These are phyloP conservation scores for Arachis stenosperma DNA, from an alignment of 306 rosid genomes.

Conservation along the genomic window DNA sequence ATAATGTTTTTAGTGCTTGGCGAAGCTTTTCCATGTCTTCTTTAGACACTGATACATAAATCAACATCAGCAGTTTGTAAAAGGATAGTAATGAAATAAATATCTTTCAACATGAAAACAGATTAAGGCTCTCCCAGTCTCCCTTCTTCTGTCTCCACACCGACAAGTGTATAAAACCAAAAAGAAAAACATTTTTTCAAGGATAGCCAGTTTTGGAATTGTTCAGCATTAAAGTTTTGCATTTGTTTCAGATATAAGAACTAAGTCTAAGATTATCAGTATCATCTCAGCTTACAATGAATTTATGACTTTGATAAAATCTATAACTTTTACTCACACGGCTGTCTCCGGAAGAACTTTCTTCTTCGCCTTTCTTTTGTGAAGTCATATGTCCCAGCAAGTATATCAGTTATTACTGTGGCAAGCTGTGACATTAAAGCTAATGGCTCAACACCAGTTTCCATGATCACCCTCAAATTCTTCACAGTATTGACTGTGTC, in stretches of 20 bases:
- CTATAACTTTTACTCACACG: conserved; percentile 60
- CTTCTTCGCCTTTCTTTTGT: conserved; percentile 74
- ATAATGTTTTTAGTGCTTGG: conserved; percentile 90
- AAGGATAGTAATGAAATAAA: conserved; percentile 15
- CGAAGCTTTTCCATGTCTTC: conserved; percentile 98
- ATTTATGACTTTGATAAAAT: conserved; percentile 14
- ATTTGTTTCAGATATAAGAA: conserved; percentile 14
- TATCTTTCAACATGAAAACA: conserved; percentile 18
- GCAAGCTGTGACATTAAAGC: conserved; percentile 98
- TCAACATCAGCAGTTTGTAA: conserved; percentile 21
- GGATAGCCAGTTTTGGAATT: conserved; percentile 6
- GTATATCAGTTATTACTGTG: conserved; percentile 92
- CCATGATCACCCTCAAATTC: conserved; percentile 90
- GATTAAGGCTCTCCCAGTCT: conserved; percentile 10
- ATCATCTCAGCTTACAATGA: conserved; percentile 28
- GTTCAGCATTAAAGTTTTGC: conserved; percentile 5
- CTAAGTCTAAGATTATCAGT: not conserved
- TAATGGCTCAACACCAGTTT: conserved; percentile 94
- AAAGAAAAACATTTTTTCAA: conserved; percentile 20
- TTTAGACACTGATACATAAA: conserved; percentile 67
- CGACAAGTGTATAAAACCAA: conserved; percentile 13
- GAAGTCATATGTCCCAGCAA: conserved; percentile 89
- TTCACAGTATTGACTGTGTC: conserved; percentile 97
- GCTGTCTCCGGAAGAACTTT: conserved; percentile 85
- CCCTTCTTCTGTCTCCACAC: not conserved